phyloP scores from a whole-genome alignment of 2,329 filamentous ascomycete species.

The Penicillium rolfsii region DNA sequence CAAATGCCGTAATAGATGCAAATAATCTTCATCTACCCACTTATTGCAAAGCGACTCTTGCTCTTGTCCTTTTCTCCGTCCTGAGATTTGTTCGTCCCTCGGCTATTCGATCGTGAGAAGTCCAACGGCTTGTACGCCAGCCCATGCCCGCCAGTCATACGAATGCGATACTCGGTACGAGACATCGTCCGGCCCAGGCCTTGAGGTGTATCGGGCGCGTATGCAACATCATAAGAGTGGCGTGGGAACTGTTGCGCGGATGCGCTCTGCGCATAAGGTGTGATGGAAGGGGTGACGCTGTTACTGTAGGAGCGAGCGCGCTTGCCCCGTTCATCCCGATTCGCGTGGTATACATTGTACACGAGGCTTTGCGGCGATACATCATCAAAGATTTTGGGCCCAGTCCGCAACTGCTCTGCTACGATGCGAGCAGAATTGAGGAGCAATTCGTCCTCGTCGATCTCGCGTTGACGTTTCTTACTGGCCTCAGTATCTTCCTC shows the following conservation, averaged over 20 bases:
- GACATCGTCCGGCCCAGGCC: slow-evolving; percentile 47
- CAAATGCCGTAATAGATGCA: slow-evolving; percentile 1
- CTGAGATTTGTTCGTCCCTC: slow-evolving; percentile 12
- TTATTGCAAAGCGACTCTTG: slow-evolving; percentile 10
- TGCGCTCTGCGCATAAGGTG: slow-evolving; percentile 31
- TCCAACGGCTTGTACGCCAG: slow-evolving; percentile 48
- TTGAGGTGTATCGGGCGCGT: slow-evolving; percentile 43
- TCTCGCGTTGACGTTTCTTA: slow-evolving; percentile 28
- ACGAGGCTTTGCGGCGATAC: slow-evolving; percentile 20
- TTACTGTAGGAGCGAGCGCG: slow-evolving; percentile 30
- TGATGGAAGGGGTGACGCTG: slow-evolving; percentile 32
- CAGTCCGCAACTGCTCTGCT: slow-evolving; percentile 44
- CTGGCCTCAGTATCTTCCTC: slow-evolving; percentile 28
- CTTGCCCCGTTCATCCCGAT: slow-evolving; percentile 23
- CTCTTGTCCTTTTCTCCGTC: slow-evolving; percentile 1
- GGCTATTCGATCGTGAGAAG: slow-evolving; percentile 29
- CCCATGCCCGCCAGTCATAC: slow-evolving; percentile 48
- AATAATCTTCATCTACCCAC: neutral
- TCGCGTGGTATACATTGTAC: slow-evolving; percentile 5
- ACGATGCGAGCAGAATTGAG: slow-evolving; percentile 47
- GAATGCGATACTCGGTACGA: slow-evolving; percentile 49
- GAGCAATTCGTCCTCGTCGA: slow-evolving; percentile 49
- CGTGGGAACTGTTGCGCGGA: slow-evolving; percentile 35
- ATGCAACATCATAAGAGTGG: slow-evolving; percentile 47
- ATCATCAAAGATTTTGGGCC: slow-evolving; percentile 38